Evolutionary conservation across 2,329 filamentous ascomycete genomes (phyloP).

Genomic region (Rutstroemia sp.): DNA sequence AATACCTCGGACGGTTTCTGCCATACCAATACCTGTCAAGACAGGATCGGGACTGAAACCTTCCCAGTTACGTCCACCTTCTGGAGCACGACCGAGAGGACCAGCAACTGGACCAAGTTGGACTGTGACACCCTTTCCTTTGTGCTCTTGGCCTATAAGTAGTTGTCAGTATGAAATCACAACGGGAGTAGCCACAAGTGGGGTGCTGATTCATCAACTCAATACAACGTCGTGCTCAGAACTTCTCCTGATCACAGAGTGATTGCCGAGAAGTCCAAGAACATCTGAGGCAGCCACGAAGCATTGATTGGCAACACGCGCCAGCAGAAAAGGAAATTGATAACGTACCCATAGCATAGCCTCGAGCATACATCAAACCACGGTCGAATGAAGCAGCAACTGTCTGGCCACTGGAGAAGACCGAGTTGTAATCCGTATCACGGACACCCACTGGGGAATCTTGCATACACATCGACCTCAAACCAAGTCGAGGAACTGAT

Average conservation of each 20-base stretch:
- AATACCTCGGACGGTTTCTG: slow-evolving; percentile 69
- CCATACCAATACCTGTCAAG: slow-evolving; percentile 64
- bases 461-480: slow-evolving; percentile 30
- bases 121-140: slow-evolving; percentile 66
- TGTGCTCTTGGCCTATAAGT: slow-evolving; percentile 45
- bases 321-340: not conserved
- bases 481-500: slow-evolving; percentile 27
- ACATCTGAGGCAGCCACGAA: too few species aligned
- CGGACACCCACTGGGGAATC: slow-evolving; percentile 31
- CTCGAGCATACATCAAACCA: slow-evolving; percentile 46
- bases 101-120: slow-evolving; percentile 70
- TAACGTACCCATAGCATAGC: slow-evolving; percentile 37
- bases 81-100: slow-evolving; percentile 57
- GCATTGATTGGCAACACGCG: too few species aligned
- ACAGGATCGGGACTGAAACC: slow-evolving; percentile 62
- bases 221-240: too few species aligned
- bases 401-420: slow-evolving; percentile 63
- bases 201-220: too few species aligned
- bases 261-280: too few species aligned
- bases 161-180: not conserved
- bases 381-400: slow-evolving; percentile 66
- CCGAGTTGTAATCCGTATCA: slow-evolving; percentile 57
- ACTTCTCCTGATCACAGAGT: too few species aligned
- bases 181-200: not conserved
- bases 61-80: slow-evolving; percentile 65